Evolutionary conservation across 2,329 filamentous ascomycete genomes (phyloP).

Genomic region (Plectosphaerella cucumerina): DNA sequence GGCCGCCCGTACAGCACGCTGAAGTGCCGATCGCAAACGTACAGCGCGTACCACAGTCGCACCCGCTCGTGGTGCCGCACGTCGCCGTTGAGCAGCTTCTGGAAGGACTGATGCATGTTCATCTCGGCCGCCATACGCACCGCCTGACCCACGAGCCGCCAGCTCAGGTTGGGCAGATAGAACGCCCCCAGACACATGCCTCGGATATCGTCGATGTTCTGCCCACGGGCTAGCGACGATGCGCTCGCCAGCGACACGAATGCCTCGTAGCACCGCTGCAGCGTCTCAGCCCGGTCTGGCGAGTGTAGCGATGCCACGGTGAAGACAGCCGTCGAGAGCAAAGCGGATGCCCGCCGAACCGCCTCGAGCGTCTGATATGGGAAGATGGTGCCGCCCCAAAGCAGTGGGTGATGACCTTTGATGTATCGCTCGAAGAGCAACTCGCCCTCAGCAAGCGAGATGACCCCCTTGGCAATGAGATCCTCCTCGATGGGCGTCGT

Average conservation of each 20-base stretch:
- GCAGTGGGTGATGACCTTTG: slow-evolving; percentile 33
- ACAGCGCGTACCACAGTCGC: slow-evolving; percentile 51
- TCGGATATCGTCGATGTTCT: slow-evolving; percentile 54
- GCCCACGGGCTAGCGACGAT: slow-evolving; percentile 54
- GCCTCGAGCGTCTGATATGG: slow-evolving; percentile 43
- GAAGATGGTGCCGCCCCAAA: slow-evolving; percentile 47
- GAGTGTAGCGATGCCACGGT: slow-evolving; percentile 57
- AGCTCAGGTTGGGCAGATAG: slow-evolving; percentile 59
- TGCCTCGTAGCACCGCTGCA: slow-evolving; percentile 44
- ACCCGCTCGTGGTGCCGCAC: slow-evolving; percentile 47
- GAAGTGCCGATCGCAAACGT: slow-evolving; percentile 27
- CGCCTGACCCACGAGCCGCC: slow-evolving; percentile 56
- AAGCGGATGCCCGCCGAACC: slow-evolving; percentile 49
- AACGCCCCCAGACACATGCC: slow-evolving; percentile 59
- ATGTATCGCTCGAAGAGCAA: slow-evolving; percentile 34
- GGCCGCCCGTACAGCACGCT: slow-evolving; percentile 25
- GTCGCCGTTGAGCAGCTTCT: slow-evolving; percentile 40
- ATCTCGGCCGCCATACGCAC: slow-evolving; percentile 53
- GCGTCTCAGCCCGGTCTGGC: slow-evolving; percentile 42
- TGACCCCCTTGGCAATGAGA: slow-evolving; percentile 42
- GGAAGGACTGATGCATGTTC: slow-evolving; percentile 49
- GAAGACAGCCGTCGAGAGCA: slow-evolving; percentile 54
- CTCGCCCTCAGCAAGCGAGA: slow-evolving; percentile 41
- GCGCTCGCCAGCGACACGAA: slow-evolving; percentile 52
- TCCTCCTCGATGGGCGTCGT: slow-evolving; percentile 23